Evolutionary conservation across 192 early-diverging fungal genomes (phyloP), one percentile per base, ranked within the genome.

Genomic region (Backusella tarrabulga): DNA sequence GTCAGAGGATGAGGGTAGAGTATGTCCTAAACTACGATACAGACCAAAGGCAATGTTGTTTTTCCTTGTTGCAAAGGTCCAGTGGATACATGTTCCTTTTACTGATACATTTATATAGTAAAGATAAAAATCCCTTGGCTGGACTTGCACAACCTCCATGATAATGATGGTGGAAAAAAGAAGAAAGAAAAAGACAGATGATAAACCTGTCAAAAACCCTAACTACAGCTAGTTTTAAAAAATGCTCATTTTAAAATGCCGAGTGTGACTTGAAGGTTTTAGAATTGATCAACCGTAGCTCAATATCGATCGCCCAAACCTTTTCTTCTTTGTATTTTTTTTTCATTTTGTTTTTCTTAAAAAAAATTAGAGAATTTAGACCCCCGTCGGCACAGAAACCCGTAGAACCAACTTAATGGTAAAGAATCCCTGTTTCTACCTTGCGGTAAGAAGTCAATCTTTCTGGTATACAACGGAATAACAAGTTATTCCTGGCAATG

Each of bases 11-110:
- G 73, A 60, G 11, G 54, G 54, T 36, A 52, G 66, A 12, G 73
- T n/a, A 66, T 74, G 50, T 44, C 41, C 38, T 34, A 72, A 38
- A 29, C 73, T 41, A 34, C 81, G 80, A 77, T 80, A 96, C 71
- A 97, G 87, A 7, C 96, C 95, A 88, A 98, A 98, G 34, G 93
- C 90, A 66, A 98, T 93, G 73, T 95, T 97, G 82, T 97, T 97
- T 72, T 88, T 87, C 80, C 91, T 92, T 40, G 95, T 97, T 34
- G 90, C 90, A 82, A 97, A 97, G 85, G 90, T 93, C 96, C 96
- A 98, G 78, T 88, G 87, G 19, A 98, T 91, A 12, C 92, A 92
- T 77, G 92, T 92, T n/a, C 91, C 92, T 21, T 88, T 76, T 66
- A 85, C 83, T 69, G 90, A 87, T 26, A 97, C 91, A 34, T 88